Evolutionary conservation across 257 asterid species (phyloP).

Genomic region (Linderniella brevidens): DNA sequence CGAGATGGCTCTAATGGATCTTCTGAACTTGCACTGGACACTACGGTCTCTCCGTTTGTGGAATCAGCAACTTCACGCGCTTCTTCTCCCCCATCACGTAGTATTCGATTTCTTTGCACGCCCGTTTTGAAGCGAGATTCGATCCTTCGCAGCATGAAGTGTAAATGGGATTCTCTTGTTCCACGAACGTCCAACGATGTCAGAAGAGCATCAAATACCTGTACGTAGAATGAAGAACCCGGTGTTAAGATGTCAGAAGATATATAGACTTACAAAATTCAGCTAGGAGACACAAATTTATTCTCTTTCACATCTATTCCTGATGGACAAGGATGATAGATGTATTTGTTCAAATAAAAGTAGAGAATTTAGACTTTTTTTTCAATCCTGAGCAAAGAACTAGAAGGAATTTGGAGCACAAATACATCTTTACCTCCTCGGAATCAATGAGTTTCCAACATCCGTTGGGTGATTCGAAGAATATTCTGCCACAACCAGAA

Average conservation of each 20-base stretch:
- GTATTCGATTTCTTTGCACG: conserved; percentile 16
- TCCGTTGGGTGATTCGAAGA: conserved; percentile 48
- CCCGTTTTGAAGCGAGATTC: conserved; percentile 47
- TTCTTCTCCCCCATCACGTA: conserved; percentile 4
- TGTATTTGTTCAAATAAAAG: no score
- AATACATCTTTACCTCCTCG: conserved; percentile 32
- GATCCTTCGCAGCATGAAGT: conserved; percentile 52
- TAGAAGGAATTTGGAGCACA: not conserved
- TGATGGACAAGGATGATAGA: no score
- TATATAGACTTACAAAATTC: no score
- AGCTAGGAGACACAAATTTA: no score
- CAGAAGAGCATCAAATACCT: conserved; percentile 69
- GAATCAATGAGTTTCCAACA: conserved; percentile 73
- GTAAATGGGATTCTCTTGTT: conserved; percentile 67
- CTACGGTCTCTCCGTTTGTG: conserved; percentile 33
- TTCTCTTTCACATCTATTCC: no score
- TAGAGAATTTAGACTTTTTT: no score
- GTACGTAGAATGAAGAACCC: conserved; percentile 9
- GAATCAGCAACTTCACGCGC: not conserved
- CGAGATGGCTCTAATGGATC: not conserved
- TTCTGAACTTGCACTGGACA: conserved; percentile 7
- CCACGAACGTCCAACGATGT: conserved; percentile 77
- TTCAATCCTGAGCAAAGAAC: not conserved
- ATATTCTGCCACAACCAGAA: conserved; percentile 74
- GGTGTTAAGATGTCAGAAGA: not conserved